A percentile compares a stretch with the other conserved stretches of the same genome.
Evolutionary conservation across 257 asterid species (phyloP).

Genomic region (Datura wrightii): DNA sequence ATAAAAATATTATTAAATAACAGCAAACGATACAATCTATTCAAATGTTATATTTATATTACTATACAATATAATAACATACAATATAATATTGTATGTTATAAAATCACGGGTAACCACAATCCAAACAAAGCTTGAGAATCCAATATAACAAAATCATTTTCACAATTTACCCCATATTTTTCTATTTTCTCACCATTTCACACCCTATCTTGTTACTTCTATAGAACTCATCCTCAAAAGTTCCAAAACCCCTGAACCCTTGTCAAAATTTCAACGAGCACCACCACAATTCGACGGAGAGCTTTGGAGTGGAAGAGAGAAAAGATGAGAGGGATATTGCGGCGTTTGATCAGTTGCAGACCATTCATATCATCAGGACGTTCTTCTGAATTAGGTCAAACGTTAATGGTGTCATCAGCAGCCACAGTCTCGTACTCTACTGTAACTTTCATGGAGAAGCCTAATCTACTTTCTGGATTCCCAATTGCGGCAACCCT

Average conservation of each 20-base stretch:
- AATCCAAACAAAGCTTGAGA: no score
- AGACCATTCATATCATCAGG: slow-evolving; percentile 37
- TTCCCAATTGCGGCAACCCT: slow-evolving; percentile 40
- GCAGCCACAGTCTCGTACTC: slow-evolving; percentile 73
- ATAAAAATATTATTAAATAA: no score
- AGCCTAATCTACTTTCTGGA: slow-evolving; percentile 45
- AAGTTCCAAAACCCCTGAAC: neutral
- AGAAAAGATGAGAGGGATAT: slow-evolving; percentile 57
- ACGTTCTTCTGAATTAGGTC: slow-evolving; percentile 50
- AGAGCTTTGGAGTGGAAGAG: neutral
- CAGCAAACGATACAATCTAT: no score
- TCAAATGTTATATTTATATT: no score
- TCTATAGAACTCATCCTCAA: neutral
- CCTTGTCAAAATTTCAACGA: neutral
- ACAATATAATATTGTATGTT: no score
- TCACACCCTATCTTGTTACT: neutral
- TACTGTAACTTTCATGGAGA: slow-evolving; percentile 56
- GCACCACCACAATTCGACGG: neutral
- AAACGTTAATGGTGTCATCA: slow-evolving; percentile 62
- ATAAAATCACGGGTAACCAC: no score
- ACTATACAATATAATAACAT: no score
- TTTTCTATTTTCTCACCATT: neutral
- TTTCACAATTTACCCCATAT: neutral
- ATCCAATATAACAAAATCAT: neutral
- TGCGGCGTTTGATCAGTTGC: slow-evolving; percentile 61